Conservation (phyloP, 2,329 filamentous ascomycete genomes). For the Beauveria varroae region DNA sequence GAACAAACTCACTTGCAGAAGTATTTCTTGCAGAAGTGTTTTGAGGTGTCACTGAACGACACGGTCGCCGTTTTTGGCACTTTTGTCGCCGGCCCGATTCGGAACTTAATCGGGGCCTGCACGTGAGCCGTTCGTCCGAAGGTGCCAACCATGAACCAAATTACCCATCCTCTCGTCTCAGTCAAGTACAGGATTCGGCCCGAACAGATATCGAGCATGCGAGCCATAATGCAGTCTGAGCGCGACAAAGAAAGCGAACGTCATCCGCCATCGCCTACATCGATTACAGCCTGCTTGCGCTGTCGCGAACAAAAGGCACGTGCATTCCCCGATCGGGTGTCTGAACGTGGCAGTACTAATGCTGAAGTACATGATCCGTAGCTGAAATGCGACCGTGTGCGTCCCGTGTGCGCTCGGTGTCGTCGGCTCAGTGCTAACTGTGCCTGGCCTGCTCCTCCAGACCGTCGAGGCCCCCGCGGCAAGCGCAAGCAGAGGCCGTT, state of each 20-base stretch:
- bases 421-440: background rate
- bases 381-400: background rate
- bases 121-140: background rate
- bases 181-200: background rate
- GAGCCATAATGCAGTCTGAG: background rate
- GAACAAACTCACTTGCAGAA: background rate
- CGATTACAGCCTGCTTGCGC: background rate
- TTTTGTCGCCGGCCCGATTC: conserved; percentile 1
- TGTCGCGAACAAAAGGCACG: conserved; percentile 4
- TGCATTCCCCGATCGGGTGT: background rate
- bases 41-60: too few species aligned
- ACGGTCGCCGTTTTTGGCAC: background rate
- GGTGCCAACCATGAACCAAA: background rate
- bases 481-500: background rate
- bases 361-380: background rate
- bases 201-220: background rate
- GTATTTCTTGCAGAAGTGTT: too few species aligned
- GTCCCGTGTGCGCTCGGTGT: background rate
- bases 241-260: background rate
- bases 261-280: background rate
- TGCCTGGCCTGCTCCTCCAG: background rate
- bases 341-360: too few species aligned
- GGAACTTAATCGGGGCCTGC: background rate
- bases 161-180: background rate
- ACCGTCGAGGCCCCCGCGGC: background rate